Percentiles rank a stretch among this genome's conserved stretches.
Evolutionary conservation across 768 basidiomycete species (phyloP).

Genomic region (Leucosporidium scottii): DNA sequence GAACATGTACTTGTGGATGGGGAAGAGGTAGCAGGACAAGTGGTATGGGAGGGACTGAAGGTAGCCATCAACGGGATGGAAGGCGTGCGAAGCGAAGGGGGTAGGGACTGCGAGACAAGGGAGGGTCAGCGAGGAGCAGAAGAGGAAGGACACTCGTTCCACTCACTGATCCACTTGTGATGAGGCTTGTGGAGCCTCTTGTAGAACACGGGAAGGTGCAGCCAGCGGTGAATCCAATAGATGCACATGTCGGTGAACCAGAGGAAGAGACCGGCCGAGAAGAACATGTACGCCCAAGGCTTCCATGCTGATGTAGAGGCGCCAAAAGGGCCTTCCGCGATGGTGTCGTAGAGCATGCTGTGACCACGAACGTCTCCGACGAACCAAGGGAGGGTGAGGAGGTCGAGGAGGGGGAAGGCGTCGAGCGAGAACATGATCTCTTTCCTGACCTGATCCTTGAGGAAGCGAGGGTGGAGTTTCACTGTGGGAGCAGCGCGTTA

Average conservation of each 20-base stretch:
- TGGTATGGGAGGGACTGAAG: conserved; percentile 93
- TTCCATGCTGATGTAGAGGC: conserved; percentile 26
- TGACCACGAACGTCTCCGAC: conserved; percentile 81
- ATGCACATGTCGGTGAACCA: conserved; percentile 89
- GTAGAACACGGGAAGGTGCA: conserved; percentile 80
- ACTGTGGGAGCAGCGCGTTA: not conserved
- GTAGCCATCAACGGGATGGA: conserved; percentile 94
- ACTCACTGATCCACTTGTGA: conserved; percentile 77
- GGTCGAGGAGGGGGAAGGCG: conserved; percentile 73
- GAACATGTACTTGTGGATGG: conserved; percentile 73
- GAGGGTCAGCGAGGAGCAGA: no score
- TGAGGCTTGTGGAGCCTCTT: conserved; percentile 93
- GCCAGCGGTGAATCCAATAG: conserved; percentile 86
- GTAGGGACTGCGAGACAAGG: conserved; percentile 56
- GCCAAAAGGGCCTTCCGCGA: conserved; percentile 55
- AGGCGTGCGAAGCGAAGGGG: conserved; percentile 94
- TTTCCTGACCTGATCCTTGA: conserved; percentile 65
- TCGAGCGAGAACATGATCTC: conserved; percentile 71
- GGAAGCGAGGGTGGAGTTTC: conserved; percentile 69
- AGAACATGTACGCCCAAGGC: conserved; percentile 34
- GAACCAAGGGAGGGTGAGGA: conserved; percentile 90
- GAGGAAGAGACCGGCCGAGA: conserved; percentile 49
- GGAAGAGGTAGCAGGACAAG: conserved; percentile 80
- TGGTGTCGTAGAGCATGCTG: conserved; percentile 65
- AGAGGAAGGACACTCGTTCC: no score